phyloP scores from a whole-genome alignment of 169 alveolate species.

The Eimeria necatrix region DNA sequence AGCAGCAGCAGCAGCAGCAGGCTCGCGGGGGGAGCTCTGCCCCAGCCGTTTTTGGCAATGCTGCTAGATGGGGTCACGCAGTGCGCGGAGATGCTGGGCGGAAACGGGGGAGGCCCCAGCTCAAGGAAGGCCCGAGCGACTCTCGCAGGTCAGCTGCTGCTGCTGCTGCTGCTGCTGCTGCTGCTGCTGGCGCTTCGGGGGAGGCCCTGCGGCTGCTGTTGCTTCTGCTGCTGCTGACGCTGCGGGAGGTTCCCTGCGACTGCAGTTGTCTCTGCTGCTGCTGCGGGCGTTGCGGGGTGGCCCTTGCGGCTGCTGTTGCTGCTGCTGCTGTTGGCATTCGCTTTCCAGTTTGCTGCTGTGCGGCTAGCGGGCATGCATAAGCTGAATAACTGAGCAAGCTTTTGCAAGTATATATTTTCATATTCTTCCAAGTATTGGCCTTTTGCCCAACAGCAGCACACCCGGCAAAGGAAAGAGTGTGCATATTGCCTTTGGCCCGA shows the following conservation, averaged over 20 bases:
- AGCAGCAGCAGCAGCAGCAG: constrained; percentile 52
- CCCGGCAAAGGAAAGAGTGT: too few relatives aligned
- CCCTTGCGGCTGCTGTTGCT: neutral
- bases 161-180: constrained; percentile 49
- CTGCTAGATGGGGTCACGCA: constrained; percentile 67
- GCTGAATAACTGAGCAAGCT: too few relatives aligned
- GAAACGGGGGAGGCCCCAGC: neutral
- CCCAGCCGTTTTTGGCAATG: constrained; percentile 57
- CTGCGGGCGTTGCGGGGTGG: neutral
- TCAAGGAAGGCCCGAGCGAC: neutral
- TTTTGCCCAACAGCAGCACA: too few relatives aligned
- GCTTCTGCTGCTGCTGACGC: neutral
- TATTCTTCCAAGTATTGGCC: too few relatives aligned
- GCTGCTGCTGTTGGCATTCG: neutral
- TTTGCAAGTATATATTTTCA: too few relatives aligned
- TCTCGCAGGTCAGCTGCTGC: constrained; percentile 43
- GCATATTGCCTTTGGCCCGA: too few relatives aligned
- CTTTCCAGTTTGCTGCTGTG: too few relatives aligned
- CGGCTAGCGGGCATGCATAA: too few relatives aligned
- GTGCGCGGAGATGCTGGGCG: constrained; percentile 8
- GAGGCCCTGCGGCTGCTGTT: neutral
- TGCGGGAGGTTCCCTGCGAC: neutral
- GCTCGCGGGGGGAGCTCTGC: neutral
- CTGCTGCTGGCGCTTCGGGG: neutral
- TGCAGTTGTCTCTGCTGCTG: neutral